Evolutionary conservation across 2,329 filamentous ascomycete species (phyloP), one percentile per base, ranked within the genome.

Genomic region (Phialophora macrospora): DNA sequence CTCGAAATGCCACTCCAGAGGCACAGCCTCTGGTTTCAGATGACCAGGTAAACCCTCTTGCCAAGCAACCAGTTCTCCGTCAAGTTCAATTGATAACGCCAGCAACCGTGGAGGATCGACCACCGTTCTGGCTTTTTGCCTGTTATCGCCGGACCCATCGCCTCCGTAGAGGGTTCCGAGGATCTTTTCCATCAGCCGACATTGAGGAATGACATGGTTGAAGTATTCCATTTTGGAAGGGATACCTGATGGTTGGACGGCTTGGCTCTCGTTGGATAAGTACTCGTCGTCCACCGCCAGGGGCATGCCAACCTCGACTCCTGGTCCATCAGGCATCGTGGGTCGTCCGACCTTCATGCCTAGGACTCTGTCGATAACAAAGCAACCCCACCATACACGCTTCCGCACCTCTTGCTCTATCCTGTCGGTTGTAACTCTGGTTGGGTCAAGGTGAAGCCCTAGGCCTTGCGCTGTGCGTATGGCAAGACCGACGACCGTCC

Each of bases 151-250:
- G 7, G 34, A 44, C 3, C 34, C 32, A 14, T 58, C 38, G 2
- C 38, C 34, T 6, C 55, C 44, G 55, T 58, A 58, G 32, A 58
- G 38, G 22, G 55, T 58, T 44, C 44, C 44, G 6, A 58, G 24
- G 24, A 58, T 58, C 24, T 58, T 58, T 46, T 58, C 55, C 55
- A 58, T 58, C 38, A 58, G 20, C 3, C 55, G 55, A n/a, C 55
- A 58, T 38, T 58, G 55, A 5, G 38, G 55, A 58, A 58, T 58
- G 22, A 58, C 55, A 24, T 58, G 55, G 22, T 48, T 58, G 34
- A 58, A 58, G 22, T 58, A 58, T 26, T 58, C 55, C 34, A 58
- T 26, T 38, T 58, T 58, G 55, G 55, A 58, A 26, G 55, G 55
- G 2, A 58, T 14, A 2, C 55, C 55, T 30, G 41, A 24, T 32